Evolutionary conservation across 331 rosid genomes (phyloP).

Genomic region (Rhamnella rubrinervis): DNA sequence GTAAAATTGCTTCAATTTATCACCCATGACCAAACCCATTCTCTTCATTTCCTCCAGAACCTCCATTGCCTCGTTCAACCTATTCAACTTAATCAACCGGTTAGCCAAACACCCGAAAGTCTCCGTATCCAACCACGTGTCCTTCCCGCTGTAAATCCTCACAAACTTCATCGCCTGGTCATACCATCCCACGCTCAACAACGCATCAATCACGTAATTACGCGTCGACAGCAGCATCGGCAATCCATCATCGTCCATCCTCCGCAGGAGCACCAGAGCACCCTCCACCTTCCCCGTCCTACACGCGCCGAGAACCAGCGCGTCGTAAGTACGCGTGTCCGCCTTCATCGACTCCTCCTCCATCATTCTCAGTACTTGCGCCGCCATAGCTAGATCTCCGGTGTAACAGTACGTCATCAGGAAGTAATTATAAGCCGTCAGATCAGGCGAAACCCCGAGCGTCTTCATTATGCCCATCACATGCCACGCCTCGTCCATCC

Average conservation of each 20-base stretch:
- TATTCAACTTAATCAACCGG: constrained; percentile 33
- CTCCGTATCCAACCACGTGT: constrained; percentile 36
- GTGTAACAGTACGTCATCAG: constrained; percentile 30
- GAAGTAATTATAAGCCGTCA: constrained; percentile 35
- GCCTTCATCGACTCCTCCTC: constrained; percentile 28
- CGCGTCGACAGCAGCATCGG: constrained; percentile 42
- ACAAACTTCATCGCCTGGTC: constrained; percentile 44
- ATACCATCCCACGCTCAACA: constrained; percentile 25
- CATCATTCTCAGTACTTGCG: constrained; percentile 26
- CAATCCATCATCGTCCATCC: constrained; percentile 64
- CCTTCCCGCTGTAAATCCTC: constrained; percentile 37
- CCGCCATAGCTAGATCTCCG: constrained; percentile 35
- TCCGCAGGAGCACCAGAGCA: constrained; percentile 52
- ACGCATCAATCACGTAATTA: constrained; percentile 30
- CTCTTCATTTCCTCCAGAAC: constrained; percentile 50
- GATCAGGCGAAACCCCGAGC: constrained; percentile 32
- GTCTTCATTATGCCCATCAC: constrained; percentile 39
- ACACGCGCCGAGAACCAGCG: constrained; percentile 63
- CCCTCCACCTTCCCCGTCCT: constrained; percentile 49
- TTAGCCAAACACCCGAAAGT: constrained; percentile 43
- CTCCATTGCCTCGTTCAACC: constrained; percentile 33
- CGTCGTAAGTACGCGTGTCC: constrained; percentile 52
- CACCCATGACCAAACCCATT: constrained; percentile 38
- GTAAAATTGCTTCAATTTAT: constrained; percentile 28
- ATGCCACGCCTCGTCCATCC: constrained; percentile 34